Conservation (phyloP, 345 rosid genomes). For the Erucastrum elatum region DNA sequence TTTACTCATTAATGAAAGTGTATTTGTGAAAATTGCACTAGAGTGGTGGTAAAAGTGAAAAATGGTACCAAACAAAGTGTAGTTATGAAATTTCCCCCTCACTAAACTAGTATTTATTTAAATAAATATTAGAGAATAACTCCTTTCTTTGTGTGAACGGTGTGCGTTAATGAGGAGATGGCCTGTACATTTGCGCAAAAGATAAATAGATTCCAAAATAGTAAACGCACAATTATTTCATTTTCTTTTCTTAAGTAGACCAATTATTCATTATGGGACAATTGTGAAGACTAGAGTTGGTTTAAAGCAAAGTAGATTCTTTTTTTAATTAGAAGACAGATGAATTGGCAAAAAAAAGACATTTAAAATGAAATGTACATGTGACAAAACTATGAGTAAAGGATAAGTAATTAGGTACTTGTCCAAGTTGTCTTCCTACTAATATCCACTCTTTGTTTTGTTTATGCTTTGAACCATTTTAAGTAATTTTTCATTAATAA, state of each 20-base stretch:
- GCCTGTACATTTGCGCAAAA: not conserved
- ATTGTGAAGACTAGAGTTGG: not conserved
- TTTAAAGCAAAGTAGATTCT: not conserved
- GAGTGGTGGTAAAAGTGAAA: too few relatives aligned
- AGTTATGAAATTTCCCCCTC: not conserved
- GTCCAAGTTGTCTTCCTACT: not conserved
- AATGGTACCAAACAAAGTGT: too few relatives aligned
- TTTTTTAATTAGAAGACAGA: not conserved
- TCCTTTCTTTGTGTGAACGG: not conserved
- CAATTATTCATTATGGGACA: not conserved
- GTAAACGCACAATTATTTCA: not conserved
- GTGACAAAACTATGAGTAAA: not conserved
- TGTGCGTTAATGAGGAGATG: not conserved
- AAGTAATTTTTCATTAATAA: not conserved
- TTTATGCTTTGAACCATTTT: not conserved
- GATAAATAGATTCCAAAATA: not conserved
- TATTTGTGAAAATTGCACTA: too few relatives aligned
- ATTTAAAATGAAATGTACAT: not conserved
- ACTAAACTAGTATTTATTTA: not conserved
- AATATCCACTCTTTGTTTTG: not conserved
- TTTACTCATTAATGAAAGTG: too few relatives aligned
- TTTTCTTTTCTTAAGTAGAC: not conserved
- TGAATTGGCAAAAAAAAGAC: not conserved
- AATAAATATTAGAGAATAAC: not conserved
- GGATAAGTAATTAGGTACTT: not conserved